These are phyloP conservation scores for Mucor velutinosus DNA, from an alignment of 371 early-diverging fungal genomes.

Conservation along the genomic window DNA sequence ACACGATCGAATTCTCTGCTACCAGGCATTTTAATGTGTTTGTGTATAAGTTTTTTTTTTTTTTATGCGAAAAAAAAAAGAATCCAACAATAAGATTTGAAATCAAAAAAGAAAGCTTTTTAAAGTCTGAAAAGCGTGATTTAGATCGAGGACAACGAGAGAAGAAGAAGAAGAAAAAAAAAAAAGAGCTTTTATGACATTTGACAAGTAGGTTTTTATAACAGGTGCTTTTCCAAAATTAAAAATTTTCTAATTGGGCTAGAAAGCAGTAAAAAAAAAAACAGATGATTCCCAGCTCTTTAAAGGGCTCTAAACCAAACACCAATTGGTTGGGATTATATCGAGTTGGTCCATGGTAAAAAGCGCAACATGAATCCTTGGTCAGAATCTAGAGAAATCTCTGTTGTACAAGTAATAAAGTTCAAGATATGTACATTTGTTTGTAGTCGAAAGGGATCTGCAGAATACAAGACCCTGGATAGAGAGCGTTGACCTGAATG, in stretches of 20 bases:
- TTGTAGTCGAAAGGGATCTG: neutral
- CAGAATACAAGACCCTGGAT: neutral
- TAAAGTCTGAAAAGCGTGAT: neutral
- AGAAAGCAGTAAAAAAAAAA: conserved; percentile 1
- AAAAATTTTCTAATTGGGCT: conserved; percentile 1
- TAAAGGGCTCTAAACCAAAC: neutral
- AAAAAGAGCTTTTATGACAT: neutral
- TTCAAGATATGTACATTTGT: neutral
- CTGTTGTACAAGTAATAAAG: neutral
- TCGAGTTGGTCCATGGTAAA: neutral
- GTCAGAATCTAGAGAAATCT: neutral
- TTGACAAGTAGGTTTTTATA: neutral
- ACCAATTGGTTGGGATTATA: neutral
- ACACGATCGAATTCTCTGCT: conserved; percentile 8
- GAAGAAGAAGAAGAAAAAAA: neutral
- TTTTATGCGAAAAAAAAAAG: neutral
- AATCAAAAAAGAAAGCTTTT: conserved; percentile 2
- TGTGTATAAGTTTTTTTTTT: neutral
- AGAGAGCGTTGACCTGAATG: neutral
- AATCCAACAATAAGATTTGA: conserved; percentile 1
- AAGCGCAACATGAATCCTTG: neutral
- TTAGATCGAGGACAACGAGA: neutral
- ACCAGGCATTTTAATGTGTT: neutral
- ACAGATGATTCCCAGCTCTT: neutral
- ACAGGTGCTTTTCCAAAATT: neutral